phyloP scores from a whole-genome alignment of 176 grass and related monocot species.

The Tillandsia fasciculata region DNA sequence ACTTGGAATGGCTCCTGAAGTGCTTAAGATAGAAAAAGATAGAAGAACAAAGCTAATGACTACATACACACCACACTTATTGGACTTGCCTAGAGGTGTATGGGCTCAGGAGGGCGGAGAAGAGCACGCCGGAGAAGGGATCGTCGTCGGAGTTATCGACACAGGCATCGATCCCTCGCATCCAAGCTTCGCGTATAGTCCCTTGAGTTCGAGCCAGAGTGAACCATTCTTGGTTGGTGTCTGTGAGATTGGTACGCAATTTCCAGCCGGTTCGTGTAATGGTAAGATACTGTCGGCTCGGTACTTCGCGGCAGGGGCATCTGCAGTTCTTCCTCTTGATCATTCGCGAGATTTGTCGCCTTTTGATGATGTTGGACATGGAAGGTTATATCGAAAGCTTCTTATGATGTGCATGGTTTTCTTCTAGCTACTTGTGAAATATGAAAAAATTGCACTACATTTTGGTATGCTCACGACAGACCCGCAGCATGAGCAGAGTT shows the following conservation, averaged over 20 bases:
- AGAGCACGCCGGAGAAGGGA: constrained; percentile 32
- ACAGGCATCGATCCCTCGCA: constrained; percentile 43
- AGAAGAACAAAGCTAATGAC: constrained; percentile 38
- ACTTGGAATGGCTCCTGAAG: constrained; percentile 26
- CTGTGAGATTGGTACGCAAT: constrained; percentile 21
- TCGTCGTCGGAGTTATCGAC: constrained; percentile 58
- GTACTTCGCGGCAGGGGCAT: constrained; percentile 39
- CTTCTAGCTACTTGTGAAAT: too few relatives aligned
- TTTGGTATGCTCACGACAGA: too few relatives aligned
- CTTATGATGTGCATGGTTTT: too few relatives aligned
- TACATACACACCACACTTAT: constrained; percentile 44
- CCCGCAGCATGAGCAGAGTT: too few relatives aligned
- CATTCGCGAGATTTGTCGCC: constrained; percentile 42
- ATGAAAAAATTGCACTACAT: too few relatives aligned
- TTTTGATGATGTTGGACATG: constrained; percentile 51
- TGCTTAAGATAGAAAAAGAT: constrained; percentile 42
- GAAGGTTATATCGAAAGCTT: constrained; percentile 26
- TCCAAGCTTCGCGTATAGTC: constrained; percentile 47
- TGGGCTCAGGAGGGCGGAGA: neutral
- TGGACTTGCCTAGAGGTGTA: constrained; percentile 29
- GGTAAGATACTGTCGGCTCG: constrained; percentile 53
- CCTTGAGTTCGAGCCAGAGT: neutral
- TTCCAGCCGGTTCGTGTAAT: constrained; percentile 48
- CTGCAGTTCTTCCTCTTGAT: constrained; percentile 32
- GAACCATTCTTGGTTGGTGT: neutral